Base-by-base conservation (phyloP, 495 filamentous ascomycete genomes). In the Penicillium nucicola region DNA sequence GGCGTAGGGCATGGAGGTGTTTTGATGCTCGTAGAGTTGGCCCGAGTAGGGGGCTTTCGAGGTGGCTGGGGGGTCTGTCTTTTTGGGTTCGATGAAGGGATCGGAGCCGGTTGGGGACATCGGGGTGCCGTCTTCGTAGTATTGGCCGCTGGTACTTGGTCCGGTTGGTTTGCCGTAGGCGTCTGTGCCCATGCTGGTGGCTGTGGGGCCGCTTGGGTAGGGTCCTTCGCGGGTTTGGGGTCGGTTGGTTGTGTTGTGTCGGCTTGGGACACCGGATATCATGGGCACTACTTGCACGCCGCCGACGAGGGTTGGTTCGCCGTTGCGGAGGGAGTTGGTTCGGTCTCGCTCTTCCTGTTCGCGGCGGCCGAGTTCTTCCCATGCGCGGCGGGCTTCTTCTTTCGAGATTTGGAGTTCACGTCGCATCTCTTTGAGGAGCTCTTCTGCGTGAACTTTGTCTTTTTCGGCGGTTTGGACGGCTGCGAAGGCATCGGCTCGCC, bases 241-340 rank as follows among this genome's bases (percentile, higher is more conserved):
- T 9, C 67, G 77, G 12, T 28, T 28, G 25, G 35, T 41, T 8
- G 81, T 84, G 33, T 69, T 77, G 48, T 86, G 82, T 42, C 90
- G 80, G 55, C 81, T 85, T 6, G 84, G 79, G 17, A 84, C 77
- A 13, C 87, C 88, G 49, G 85, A 84, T 31, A 88, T 85, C 88
- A 95, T 96, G 3, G 95, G 93, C 22, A 97, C 86, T n/a, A 98
- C 93, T 60, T 97, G 90, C 18, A 97, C 90, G 14, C 92, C 95
- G 37, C 92, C 90, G 11, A 98, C 89, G 18, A 92, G 68, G 1
- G 90, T 95, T 13, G 92, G 87, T 48, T 88, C 83, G n/a, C 93
- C 95, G 38, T 89, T 85, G 62, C 90, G 83, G 13, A 98, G 78
- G 28, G 86, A 88, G 47, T 81, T 78, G 7, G 88, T 95, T n/a